A percentile compares a stretch with the other conserved stretches of the same genome.
phyloP scores from a whole-genome alignment of 495 filamentous ascomycete genomes.

The Neurospora sp. region DNA sequence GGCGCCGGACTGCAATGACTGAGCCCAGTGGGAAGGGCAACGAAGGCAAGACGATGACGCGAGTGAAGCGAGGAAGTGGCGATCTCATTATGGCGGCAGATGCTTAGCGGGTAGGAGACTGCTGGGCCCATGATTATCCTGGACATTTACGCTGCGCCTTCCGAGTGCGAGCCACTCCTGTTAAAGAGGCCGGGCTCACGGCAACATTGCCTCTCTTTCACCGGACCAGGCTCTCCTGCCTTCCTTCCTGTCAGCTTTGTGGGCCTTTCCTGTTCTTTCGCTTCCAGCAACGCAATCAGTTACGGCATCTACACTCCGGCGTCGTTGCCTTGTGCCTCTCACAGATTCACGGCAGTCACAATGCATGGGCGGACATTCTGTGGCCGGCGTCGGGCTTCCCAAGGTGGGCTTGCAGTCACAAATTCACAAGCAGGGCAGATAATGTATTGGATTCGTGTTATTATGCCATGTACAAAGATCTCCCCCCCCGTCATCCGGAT shows the following conservation, averaged over 20 bases:
- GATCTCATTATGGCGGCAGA: neutral
- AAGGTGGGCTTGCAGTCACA: neutral
- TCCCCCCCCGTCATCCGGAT: neutral
- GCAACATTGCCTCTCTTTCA: neutral
- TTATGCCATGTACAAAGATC: neutral
- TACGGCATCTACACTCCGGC: neutral
- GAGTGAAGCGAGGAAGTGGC: neutral
- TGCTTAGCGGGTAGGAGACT: no score
- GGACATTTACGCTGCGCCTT: neutral
- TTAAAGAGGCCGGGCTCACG: neutral
- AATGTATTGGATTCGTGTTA: neutral
- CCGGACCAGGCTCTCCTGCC: neutral
- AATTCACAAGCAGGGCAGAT: neutral
- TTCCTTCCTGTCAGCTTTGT: neutral
- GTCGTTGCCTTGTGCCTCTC: neutral
- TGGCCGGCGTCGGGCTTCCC: neutral
- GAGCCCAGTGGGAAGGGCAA: neutral
- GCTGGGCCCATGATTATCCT: neutral
- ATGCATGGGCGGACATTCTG: neutral
- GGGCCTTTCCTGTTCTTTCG: neutral
- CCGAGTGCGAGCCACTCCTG: neutral
- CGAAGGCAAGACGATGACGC: neutral
- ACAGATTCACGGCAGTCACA: neutral
- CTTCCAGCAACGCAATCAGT: neutral
- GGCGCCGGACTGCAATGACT: neutral